Conservation (phyloP, 306 rosid genomes). For the Cyclanthera cordifolia region DNA sequence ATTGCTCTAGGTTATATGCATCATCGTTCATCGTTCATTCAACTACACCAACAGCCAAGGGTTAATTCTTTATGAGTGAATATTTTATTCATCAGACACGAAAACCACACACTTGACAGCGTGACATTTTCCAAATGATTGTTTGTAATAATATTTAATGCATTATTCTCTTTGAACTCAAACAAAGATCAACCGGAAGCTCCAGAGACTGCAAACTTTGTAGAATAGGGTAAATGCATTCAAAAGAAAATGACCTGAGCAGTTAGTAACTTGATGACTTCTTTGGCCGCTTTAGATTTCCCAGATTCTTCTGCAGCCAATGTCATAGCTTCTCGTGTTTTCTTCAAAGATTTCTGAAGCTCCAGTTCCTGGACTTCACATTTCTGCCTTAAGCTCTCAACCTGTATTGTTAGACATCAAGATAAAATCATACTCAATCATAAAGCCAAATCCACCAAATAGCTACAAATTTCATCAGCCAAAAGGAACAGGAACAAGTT, state of each 20-base stretch:
- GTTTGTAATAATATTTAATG: background rate
- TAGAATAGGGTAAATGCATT: constrained; percentile 8
- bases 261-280: constrained; percentile 82
- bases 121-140: background rate
- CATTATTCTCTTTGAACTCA: background rate
- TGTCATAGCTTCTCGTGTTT: constrained; percentile 68
- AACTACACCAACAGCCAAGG: background rate
- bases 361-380: constrained; percentile 79
- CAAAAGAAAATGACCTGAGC: constrained; percentile 56
- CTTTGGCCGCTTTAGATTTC: constrained; percentile 79
- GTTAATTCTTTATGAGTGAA: background rate
- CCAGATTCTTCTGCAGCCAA: constrained; percentile 76
- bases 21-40: background rate
- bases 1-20: background rate
- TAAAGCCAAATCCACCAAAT: background rate
- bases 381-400: constrained; percentile 62
- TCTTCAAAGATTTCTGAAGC: constrained; percentile 64
- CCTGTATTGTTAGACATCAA: constrained; percentile 34
- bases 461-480: background rate
- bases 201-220: constrained; percentile 15
- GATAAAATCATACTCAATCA: constrained; percentile 1
- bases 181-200: constrained; percentile 7
- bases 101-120: background rate
- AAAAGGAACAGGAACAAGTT: constrained; percentile 3
- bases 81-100: background rate